phyloP scores from a whole-genome alignment of 176 grass and related monocot genomes.

The Rhynchospora pubera region DNA sequence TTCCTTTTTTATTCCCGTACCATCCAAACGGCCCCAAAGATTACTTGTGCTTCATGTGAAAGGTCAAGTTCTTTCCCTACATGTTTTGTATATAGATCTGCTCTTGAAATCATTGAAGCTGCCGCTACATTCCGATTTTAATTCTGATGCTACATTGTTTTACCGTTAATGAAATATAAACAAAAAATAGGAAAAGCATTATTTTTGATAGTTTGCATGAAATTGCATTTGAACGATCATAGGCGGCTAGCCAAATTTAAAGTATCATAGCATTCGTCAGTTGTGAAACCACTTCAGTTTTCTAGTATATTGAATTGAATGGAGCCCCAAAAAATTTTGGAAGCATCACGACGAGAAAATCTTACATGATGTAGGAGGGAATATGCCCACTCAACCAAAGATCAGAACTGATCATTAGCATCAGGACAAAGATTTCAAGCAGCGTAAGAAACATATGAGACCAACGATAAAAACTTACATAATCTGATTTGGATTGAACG shows the following conservation, averaged over 20 bases:
- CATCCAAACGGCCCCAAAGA: no score
- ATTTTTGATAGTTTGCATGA: neutral
- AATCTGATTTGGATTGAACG: no score
- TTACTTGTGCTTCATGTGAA: no score
- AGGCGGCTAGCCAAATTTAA: neutral
- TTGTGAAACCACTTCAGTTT: neutral
- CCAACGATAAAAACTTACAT: neutral
- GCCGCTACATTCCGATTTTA: no score
- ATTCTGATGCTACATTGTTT: neutral
- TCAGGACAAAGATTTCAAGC: neutral
- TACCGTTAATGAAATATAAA: neutral
- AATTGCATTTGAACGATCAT: neutral
- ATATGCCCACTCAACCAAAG: neutral
- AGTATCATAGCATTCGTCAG: neutral
- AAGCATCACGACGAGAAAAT: neutral
- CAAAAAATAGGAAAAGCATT: neutral
- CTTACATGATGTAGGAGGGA: neutral
- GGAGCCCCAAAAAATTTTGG: neutral
- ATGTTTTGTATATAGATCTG: no score
- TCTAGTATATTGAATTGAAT: neutral
- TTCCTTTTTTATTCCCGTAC: no score
- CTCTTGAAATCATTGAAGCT: no score
- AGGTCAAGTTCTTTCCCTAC: no score
- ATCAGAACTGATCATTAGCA: neutral
- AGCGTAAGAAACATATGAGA: neutral